A percentile compares a stretch with the other conserved stretches of the same genome.
These are phyloP conservation scores for Aquilaria malaccensis DNA, from an alignment of 345 rosid genomes.

Conservation along the genomic window DNA sequence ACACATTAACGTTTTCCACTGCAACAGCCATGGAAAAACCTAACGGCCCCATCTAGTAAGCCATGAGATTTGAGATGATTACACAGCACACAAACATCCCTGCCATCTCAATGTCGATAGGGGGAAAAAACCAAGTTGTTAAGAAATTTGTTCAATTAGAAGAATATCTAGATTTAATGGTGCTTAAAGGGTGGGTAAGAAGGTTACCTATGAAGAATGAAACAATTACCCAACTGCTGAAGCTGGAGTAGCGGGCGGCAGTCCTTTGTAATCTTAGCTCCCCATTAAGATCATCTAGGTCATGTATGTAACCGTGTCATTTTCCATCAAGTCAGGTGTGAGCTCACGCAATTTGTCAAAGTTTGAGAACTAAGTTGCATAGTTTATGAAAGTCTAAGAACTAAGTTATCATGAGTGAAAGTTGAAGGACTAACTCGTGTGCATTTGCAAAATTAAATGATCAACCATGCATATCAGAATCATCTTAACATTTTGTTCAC, in stretches of 20 bases:
- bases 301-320: too few relatives aligned
- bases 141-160: not conserved
- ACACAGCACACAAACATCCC: constrained; percentile 49
- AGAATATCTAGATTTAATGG: not conserved
- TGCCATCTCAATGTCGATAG: constrained; percentile 32
- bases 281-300: not conserved
- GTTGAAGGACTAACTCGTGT: too few relatives aligned
- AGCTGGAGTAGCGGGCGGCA: constrained; percentile 15
- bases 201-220: constrained; percentile 29
- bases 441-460: too few relatives aligned
- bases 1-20: constrained; percentile 50
- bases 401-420: too few relatives aligned
- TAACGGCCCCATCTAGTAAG: constrained; percentile 51
- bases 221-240: constrained; percentile 42
- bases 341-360: too few relatives aligned
- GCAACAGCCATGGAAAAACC: constrained; percentile 56
- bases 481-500: too few relatives aligned
- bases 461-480: too few relatives aligned
- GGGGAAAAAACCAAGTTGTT: not conserved
- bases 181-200: too few relatives aligned
- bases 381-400: too few relatives aligned
- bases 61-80: constrained; percentile 41
- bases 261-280: constrained; percentile 22
- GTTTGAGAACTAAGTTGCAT: too few relatives aligned
- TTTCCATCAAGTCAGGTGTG: too few relatives aligned